A percentile compares a stretch with the other conserved stretches of the same genome.
Conservation (phyloP, 768 basidiomycete genomes). For the Tephrocybe sp. region DNA sequence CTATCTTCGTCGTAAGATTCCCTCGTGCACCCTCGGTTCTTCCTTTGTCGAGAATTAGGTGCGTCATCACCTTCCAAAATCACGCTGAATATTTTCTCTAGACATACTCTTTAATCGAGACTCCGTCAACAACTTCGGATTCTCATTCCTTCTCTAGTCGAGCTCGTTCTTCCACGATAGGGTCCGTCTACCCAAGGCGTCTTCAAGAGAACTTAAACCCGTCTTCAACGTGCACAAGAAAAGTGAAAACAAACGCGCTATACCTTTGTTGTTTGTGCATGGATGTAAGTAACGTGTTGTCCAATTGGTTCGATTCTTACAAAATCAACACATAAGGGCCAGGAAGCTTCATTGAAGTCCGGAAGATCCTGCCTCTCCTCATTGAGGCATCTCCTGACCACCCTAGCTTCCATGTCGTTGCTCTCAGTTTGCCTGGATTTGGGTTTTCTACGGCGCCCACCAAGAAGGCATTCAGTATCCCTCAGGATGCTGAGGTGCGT, state of each 20-base stretch:
- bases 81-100: too few species aligned
- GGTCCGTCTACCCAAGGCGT: too few species aligned
- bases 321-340: conserved; percentile 45
- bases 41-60: too few species aligned
- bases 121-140: too few species aligned
- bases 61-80: too few species aligned
- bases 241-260: conserved; percentile 42
- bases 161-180: too few species aligned
- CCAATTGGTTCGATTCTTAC: background rate
- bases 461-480: conserved; percentile 48
- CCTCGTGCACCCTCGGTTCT: too few species aligned
- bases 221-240: conserved; percentile 54
- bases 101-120: too few species aligned
- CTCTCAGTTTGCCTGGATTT: conserved; percentile 55
- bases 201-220: too few species aligned
- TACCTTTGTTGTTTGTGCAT: conserved; percentile 46
- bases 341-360: conserved; percentile 57
- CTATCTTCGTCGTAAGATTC: too few species aligned
- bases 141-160: too few species aligned
- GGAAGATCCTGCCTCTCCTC: conserved; percentile 57
- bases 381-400: conserved; percentile 38
- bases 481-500: conserved; percentile 53
- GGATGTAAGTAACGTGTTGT: conserved; percentile 39
- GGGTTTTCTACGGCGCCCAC: conserved; percentile 59
- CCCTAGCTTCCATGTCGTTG: conserved; percentile 67